phyloP scores from a whole-genome alignment of 2,329 filamentous ascomycete genomes.

The Alternaria triticina region DNA sequence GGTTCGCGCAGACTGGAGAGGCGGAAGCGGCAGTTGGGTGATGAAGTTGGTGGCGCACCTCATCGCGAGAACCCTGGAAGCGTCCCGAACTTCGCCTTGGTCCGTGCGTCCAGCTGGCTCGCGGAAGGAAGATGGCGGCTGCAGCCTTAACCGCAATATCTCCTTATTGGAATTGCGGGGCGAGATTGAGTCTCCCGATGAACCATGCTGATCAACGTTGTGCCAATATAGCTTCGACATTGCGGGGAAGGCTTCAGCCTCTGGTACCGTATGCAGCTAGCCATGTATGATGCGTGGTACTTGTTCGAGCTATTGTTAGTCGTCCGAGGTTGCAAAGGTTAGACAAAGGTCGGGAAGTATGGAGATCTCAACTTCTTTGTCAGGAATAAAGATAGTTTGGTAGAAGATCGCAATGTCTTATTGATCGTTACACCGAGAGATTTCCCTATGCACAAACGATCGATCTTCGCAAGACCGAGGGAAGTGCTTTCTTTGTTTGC shows the following conservation, averaged over 20 bases:
- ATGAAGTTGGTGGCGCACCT: not conserved
- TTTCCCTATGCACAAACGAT: not conserved
- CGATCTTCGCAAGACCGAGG: not conserved
- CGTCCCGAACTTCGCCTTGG: not conserved
- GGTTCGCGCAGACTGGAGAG: not conserved
- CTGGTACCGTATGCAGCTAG: not conserved
- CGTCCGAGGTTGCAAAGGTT: not conserved
- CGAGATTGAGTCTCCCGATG: not conserved
- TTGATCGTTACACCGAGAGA: not conserved
- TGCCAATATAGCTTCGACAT: not conserved
- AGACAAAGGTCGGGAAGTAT: not conserved
- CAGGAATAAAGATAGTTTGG: fast-evolving
- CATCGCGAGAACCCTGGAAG: not conserved
- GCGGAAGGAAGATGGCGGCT: not conserved
- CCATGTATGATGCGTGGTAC: not conserved
- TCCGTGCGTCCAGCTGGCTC: not conserved
- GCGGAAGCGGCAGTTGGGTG: not conserved
- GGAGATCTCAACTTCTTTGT: not conserved
- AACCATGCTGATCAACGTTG: not conserved
- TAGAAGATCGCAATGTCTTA: not conserved
- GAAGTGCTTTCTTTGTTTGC: not conserved
- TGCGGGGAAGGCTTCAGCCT: not conserved
- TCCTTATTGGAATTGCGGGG: not conserved
- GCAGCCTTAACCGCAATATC: not conserved
- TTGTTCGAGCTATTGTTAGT: not conserved